Percentiles rank a stretch among this genome's conserved stretches.
These are phyloP conservation scores for Mycena alexandri DNA, from an alignment of 768 basidiomycete species.

Conservation along the genomic window DNA sequence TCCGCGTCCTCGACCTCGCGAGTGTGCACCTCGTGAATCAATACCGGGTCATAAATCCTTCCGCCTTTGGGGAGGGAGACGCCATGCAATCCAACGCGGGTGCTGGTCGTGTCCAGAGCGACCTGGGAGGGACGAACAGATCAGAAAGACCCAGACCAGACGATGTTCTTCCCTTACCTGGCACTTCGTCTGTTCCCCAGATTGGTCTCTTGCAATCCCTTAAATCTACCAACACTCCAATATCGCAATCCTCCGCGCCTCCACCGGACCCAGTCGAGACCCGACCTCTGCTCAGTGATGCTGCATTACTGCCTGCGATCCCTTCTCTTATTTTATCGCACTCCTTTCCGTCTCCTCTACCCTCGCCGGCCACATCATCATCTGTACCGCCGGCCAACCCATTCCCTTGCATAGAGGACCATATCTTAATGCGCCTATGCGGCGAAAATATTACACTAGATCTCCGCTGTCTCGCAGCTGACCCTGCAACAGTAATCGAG, in stretches of 20 bases:
- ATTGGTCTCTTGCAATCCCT: conserved; percentile 29
- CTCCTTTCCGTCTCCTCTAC: conserved; percentile 15
- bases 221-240: conserved; percentile 23
- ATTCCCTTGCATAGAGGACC: conserved; percentile 41
- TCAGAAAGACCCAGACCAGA: conserved; percentile 5
- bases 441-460: conserved; percentile 59
- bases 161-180: neutral
- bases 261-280: conserved; percentile 3
- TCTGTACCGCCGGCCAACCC: conserved; percentile 26
- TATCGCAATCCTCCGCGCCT: conserved; percentile 22
- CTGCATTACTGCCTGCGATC: neutral
- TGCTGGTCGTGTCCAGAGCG: conserved; percentile 9
- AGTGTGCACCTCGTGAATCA: conserved; percentile 37
- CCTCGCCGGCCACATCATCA: conserved; percentile 16
- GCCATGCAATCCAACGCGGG: conserved; percentile 17
- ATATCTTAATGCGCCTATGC: conserved; percentile 51
- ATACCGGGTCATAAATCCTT: conserved; percentile 36
- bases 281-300: neutral
- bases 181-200: conserved; percentile 9
- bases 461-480: conserved; percentile 56
- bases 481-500: conserved; percentile 59
- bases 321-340: conserved; percentile 5
- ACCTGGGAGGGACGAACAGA: conserved; percentile 4
- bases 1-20: conserved; percentile 40
- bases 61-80: conserved; percentile 26